Percentiles rank a stretch among this genome's conserved stretches.
These are phyloP conservation scores for Psophocarpus tetragonolobus DNA, from an alignment of 306 rosid genomes.

Conservation along the genomic window DNA sequence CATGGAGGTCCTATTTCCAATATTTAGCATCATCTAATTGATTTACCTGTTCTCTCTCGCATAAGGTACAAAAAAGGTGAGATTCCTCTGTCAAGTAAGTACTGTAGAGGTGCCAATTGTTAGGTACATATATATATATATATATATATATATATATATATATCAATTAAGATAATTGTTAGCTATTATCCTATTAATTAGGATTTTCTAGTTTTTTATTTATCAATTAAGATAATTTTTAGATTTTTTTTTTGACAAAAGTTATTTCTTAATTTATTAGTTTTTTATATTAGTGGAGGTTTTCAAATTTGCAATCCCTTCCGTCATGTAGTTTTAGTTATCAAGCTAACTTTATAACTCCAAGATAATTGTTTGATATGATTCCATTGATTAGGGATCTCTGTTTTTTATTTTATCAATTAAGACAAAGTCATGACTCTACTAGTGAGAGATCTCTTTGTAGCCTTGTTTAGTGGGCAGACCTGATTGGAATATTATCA, in stretches of 20 bases:
- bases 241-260: no score
- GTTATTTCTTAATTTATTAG: no score
- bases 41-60: background rate
- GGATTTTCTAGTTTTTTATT: background rate
- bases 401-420: background rate
- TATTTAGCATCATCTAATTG: constrained; percentile 1
- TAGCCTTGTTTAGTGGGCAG: background rate
- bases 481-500: background rate
- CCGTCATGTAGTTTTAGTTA: no score
- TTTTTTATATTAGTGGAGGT: no score
- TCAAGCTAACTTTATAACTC: no score
- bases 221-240: background rate
- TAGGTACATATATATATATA: no score
- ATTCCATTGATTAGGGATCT: background rate
- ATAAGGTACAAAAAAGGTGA: background rate
- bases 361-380: background rate
- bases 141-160: no score
- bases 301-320: no score
- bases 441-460: background rate
- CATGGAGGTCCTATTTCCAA: background rate
- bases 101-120: background rate
- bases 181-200: background rate
- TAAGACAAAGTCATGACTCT: background rate
- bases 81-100: background rate
- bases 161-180: background rate